Percentiles rank a stretch among this genome's conserved stretches.
These are phyloP conservation scores for Macrotyloma uniflorum DNA, from an alignment of 306 rosid genomes.

Conservation along the genomic window DNA sequence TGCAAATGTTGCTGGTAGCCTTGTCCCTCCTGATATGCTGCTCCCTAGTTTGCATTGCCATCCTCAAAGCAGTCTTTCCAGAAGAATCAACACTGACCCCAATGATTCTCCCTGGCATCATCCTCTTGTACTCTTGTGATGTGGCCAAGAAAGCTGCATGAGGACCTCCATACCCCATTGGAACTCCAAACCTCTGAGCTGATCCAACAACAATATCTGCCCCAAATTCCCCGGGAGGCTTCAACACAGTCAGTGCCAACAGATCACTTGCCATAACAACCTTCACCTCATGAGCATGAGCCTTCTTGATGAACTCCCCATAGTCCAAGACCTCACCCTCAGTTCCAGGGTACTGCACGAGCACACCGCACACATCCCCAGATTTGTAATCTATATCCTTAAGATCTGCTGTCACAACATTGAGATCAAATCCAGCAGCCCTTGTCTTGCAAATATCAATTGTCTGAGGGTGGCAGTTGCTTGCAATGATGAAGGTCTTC, in stretches of 20 bases:
- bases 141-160: constrained; percentile 98
- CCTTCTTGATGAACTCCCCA: constrained; percentile 84
- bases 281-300: constrained; percentile 94
- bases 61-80: constrained; percentile 89
- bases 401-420: constrained; percentile 68
- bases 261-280: constrained; percentile 98
- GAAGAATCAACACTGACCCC: constrained; percentile 95
- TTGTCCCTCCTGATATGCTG: constrained; percentile 98
- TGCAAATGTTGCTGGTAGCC: constrained; percentile 99
- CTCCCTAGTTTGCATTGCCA: constrained; percentile 99
- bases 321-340: constrained; percentile 98
- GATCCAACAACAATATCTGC: constrained; percentile 99
- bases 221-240: constrained; percentile 96
- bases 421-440: constrained; percentile 88
- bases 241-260: constrained; percentile 83
- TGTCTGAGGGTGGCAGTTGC: constrained; percentile 91
- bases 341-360: constrained; percentile 98
- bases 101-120: constrained; percentile 99
- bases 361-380: constrained; percentile 97
- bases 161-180: constrained; percentile 99
- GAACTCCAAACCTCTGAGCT: constrained; percentile 97
- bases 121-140: constrained; percentile 98
- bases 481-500: constrained; percentile 87
- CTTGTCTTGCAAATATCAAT: constrained; percentile 87
- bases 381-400: constrained; percentile 79